These are phyloP conservation scores for Fusarium brachygibbosum DNA, from an alignment of 2,329 filamentous ascomycete genomes.

Conservation along the genomic window DNA sequence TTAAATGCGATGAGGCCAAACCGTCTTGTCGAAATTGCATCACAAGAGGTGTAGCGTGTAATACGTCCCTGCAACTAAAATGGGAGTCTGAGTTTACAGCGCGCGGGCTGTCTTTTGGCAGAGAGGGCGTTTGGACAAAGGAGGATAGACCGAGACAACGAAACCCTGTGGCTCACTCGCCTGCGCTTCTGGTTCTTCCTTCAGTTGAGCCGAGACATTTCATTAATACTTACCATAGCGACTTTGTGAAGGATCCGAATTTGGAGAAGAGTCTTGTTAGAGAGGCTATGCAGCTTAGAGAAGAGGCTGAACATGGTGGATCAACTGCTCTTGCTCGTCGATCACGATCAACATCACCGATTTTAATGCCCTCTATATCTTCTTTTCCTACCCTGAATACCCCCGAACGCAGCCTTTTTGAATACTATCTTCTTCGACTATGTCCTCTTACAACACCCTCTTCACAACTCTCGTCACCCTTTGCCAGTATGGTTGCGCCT, in stretches of 20 bases:
- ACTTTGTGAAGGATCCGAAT: constrained; percentile 32
- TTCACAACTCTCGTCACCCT: constrained; percentile 32
- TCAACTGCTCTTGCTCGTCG: constrained; percentile 8
- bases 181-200: not conserved
- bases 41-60: constrained; percentile 32
- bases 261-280: constrained; percentile 29
- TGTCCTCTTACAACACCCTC: constrained; percentile 45
- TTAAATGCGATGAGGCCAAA: constrained; percentile 46
- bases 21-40: constrained; percentile 40
- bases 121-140: constrained; percentile 51
- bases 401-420: constrained; percentile 30
- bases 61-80: constrained; percentile 41
- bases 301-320: constrained; percentile 7
- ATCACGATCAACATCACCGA: not conserved
- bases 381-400: constrained; percentile 27
- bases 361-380: constrained; percentile 19
- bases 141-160: constrained; percentile 2
- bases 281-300: constrained; percentile 25
- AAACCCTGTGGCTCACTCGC: not conserved
- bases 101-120: constrained; percentile 48
- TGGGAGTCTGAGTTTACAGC: constrained; percentile 50
- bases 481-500: constrained; percentile 39
- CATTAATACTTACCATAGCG: constrained; percentile 41
- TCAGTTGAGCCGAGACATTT: constrained; percentile 31
- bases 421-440: constrained; percentile 42